Percentiles rank a stretch among this genome's conserved stretches.
Evolutionary conservation across 805 yeast species (phyloP).

Genomic region (Cyberlindnera suaveolens): DNA sequence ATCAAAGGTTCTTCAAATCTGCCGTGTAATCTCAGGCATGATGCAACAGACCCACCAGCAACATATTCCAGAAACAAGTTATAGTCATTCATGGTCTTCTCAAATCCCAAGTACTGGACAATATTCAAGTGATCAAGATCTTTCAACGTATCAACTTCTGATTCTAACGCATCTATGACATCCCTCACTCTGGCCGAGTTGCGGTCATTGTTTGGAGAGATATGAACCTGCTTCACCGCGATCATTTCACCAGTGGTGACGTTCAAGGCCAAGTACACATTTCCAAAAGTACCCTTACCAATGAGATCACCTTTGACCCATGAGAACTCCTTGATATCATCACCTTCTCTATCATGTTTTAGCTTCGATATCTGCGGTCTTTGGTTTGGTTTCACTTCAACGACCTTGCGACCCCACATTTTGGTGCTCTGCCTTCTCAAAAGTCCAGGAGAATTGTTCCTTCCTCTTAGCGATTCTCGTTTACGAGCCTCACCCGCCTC

Average conservation of each 20-base stretch:
- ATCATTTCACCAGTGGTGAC: slow-evolving; percentile 98
- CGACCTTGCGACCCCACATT: slow-evolving; percentile 94
- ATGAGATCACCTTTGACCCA: slow-evolving; percentile 98
- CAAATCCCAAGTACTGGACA: slow-evolving; percentile 95
- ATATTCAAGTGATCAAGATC: slow-evolving; percentile 91
- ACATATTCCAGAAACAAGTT: slow-evolving; percentile 91
- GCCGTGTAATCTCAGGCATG: slow-evolving; percentile 77
- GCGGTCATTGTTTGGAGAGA: slow-evolving; percentile 27
- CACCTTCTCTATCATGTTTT: slow-evolving; percentile 45
- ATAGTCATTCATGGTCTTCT: slow-evolving; percentile 63
- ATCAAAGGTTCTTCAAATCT: slow-evolving; percentile 76
- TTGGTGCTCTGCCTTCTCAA: slow-evolving; percentile 80
- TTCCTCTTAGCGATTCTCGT: slow-evolving; percentile 22
- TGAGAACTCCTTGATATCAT: slow-evolving; percentile 78
- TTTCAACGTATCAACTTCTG: slow-evolving; percentile 90
- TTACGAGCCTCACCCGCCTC: slow-evolving; percentile 73
- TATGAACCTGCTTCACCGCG: slow-evolving; percentile 92
- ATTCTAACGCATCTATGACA: slow-evolving; percentile 74
- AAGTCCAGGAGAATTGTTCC: slow-evolving; percentile 25
- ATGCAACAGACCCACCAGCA: slow-evolving; percentile 95
- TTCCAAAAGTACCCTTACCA: slow-evolving; percentile 95
- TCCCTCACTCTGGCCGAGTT: slow-evolving; percentile 43
- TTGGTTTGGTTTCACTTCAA: slow-evolving; percentile 78
- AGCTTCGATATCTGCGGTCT: slow-evolving; percentile 56
- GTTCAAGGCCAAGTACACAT: slow-evolving; percentile 85